Evolutionary conservation across 768 basidiomycete species (phyloP), one percentile per base, ranked within the genome.

Genomic region (Leccinum longicurvipes): DNA sequence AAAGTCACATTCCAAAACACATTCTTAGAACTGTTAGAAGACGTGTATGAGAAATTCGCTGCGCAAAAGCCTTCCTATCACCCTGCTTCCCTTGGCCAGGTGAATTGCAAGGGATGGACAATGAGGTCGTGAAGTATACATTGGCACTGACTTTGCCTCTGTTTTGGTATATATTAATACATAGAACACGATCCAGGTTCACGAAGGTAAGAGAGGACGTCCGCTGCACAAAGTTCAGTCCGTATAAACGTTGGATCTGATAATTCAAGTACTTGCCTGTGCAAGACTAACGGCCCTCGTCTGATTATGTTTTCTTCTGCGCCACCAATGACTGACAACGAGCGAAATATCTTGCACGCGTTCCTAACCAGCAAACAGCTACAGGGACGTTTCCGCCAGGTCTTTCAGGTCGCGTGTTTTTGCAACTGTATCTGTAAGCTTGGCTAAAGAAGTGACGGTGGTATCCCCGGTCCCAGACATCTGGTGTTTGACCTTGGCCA

Each of bases 401-500:
- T 36, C 28, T 17, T 57, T 57, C 53, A 72, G 59, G 21, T 67
- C 63, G 21, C 49, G 53, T 21, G 60, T 51, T 50, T 32, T 59
- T 39, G 56, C 63, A 29, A 72, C 57, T 7, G 60, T 21, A 39
- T 62, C 60, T 11, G 61, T 51, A n/a, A 56, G 39, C 47, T 53
- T 61, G 36, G 42, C 58, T 54, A 72, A 49, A 15, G 65, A 58
- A 34, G 59, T 54, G 32, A 72, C 61, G 27, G 58, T 36, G 7
- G 65, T 50, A 42, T 71, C 66, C 1, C 60, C 61, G 4, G 56
- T 46, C 23, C 57, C 54, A 4, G 53, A 51, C 10, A 47, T 56
- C 34, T 59, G 67, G 25, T 63, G 60, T 47, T 61, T 72, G 50
- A 61, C 65, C 29, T 56, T 71, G 54, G 67, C 59, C 44, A 88